These are phyloP conservation scores for Salix dunnii DNA, from an alignment of 345 rosid species.

Conservation along the genomic window DNA sequence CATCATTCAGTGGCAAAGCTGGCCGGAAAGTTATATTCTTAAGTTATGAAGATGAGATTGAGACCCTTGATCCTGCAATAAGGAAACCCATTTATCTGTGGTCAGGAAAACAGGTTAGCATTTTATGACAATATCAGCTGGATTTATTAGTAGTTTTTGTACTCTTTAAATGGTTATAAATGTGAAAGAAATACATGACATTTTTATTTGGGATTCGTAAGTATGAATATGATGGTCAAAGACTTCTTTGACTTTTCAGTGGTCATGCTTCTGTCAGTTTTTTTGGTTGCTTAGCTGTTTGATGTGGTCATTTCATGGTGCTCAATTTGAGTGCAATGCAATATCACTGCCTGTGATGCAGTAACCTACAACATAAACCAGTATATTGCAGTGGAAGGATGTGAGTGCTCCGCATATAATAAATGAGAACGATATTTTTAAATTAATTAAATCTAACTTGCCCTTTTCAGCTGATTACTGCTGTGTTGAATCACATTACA, in stretches of 20 bases:
- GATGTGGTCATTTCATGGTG: not conserved
- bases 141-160: not conserved
- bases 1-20: slow-evolving; percentile 44
- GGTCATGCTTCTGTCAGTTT: not conserved
- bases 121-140: not conserved
- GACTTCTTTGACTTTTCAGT: not conserved
- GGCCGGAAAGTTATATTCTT: slow-evolving; percentile 61
- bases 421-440: too few species aligned
- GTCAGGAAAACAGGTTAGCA: slow-evolving; percentile 97
- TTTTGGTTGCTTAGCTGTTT: not conserved
- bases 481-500: slow-evolving; percentile 64
- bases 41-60: slow-evolving; percentile 47
- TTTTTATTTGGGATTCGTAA: not conserved
- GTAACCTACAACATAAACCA: too few species aligned
- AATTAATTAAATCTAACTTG: not conserved
- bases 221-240: not conserved
- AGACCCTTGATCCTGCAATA: slow-evolving; percentile 54
- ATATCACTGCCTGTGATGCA: too few species aligned
- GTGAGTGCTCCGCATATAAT: too few species aligned
- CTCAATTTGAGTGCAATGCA: not conserved
- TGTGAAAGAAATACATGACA: not conserved
- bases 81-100: slow-evolving; percentile 86
- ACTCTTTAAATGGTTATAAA: not conserved
- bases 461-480: slow-evolving; percentile 58
- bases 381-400: too few species aligned